Percentiles rank a stretch among this genome's conserved stretches.
Evolutionary conservation across 768 basidiomycete genomes (phyloP).

Genomic region (Serendipita sp.): DNA sequence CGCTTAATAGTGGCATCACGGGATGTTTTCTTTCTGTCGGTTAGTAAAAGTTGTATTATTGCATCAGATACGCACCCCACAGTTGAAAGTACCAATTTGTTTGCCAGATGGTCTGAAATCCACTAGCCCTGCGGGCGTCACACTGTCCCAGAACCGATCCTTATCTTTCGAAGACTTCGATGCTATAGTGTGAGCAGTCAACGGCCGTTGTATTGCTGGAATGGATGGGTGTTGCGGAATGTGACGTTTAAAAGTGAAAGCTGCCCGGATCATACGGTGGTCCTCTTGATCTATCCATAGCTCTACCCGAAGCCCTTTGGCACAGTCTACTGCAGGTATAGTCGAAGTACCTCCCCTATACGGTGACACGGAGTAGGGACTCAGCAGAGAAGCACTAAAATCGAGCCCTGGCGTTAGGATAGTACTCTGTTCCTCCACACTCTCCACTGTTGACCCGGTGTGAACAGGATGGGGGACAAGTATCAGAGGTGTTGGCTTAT

Average conservation of each 20-base stretch:
- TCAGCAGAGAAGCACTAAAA: too few relatives aligned
- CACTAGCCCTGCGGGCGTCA: not conserved
- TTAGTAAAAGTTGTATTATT: not conserved
- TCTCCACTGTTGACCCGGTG: too few relatives aligned
- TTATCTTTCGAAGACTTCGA: not conserved
- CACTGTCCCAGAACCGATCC: not conserved
- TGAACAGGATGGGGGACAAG: too few relatives aligned
- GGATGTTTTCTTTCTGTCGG: not conserved
- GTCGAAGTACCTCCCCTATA: not conserved
- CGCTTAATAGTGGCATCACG: slow-evolving; percentile 22
- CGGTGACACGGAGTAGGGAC: too few relatives aligned
- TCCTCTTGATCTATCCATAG: slow-evolving; percentile 5
- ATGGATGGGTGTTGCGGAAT: not conserved
- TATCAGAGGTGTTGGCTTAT: not conserved
- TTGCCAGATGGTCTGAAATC: not conserved
- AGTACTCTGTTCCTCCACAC: too few relatives aligned
- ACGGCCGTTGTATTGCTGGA: not conserved
- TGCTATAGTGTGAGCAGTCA: not conserved
- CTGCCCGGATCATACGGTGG: not conserved
- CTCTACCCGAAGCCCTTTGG: not conserved
- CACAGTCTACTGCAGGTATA: not conserved
- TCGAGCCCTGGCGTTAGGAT: too few relatives aligned
- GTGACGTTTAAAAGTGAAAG: not conserved
- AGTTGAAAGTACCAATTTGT: slow-evolving; percentile 1
- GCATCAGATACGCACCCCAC: not conserved